Base-by-base conservation (phyloP, 2,329 filamentous ascomycete species). In the Nemania diffusa region DNA sequence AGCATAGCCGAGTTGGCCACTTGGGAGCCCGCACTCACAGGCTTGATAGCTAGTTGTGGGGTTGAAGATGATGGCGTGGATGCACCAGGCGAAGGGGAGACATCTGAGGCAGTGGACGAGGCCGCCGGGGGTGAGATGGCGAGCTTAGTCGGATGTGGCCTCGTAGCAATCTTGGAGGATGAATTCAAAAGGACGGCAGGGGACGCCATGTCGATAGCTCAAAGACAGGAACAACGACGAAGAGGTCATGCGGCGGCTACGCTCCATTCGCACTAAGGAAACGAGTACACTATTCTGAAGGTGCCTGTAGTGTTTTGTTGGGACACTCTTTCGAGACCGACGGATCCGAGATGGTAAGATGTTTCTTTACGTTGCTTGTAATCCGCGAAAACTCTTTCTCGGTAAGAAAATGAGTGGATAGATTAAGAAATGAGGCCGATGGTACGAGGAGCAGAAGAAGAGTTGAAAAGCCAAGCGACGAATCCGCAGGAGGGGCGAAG, bases 1-100 rank as follows among this genome's bases (percentile, higher is more conserved):
- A 74, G 13, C 75, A 74, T 81, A 8, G 84, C 80, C 82, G 85
- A 84, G 62, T 81, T 79, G 78, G 83, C 82, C 26, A 69, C 53
- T 26, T 69, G 68, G 7, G 60, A 44, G 26, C 65, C 66, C 57
- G 62, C 42, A 57, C 62, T 64, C 26, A 64, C 67, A 22, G 76
- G 74, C 61, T 76, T 78, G 61, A 77, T 75, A 48, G 73, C 71
- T 40, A 77, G 67, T 40, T 73, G 76, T 32, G 72, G 69, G 17
- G 53, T 69, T n/a, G 71, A 71, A 4, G 68, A 68, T 0, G 71
- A 71, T 32, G 75, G 74, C 9, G 76, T 76, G 57, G 75, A 77
- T 15, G 68, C 71, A 51, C 59, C 69, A 40, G 76, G 74, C 37
- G 70, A 66, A 20, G 76, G 73, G 34, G 76, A 78, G 42, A 67